Conservation (phyloP, 768 basidiomycete species). For the Cubamyces lactineus region DNA sequence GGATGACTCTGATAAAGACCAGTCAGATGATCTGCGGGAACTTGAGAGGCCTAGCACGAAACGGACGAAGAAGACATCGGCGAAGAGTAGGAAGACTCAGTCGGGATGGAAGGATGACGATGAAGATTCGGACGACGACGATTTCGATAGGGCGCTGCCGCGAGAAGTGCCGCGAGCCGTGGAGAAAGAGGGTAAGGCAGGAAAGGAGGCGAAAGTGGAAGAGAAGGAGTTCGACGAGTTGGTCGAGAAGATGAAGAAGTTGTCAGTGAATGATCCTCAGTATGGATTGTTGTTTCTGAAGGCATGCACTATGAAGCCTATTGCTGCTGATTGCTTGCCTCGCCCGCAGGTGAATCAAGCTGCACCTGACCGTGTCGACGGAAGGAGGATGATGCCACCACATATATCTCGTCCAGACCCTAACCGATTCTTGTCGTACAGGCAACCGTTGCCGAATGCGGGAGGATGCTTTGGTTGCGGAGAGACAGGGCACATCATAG, state of each 20-base stretch:
- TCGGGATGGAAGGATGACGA: not conserved
- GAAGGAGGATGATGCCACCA: not conserved
- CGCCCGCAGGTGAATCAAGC: not conserved
- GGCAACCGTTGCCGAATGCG: not conserved
- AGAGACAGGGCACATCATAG: slow-evolving; percentile 7
- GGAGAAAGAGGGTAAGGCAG: too few species aligned
- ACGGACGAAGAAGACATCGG: not conserved
- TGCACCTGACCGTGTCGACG: too few species aligned
- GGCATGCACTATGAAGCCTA: not conserved
- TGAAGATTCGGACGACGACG: not conserved
- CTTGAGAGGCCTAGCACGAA: too few species aligned
- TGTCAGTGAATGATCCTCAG: slow-evolving; percentile 7
- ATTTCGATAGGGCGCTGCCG: not conserved
- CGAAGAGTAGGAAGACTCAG: too few species aligned
- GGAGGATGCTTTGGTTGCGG: slow-evolving; percentile 22
- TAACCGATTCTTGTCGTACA: not conserved
- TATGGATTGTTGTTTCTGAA: slow-evolving; percentile 1
- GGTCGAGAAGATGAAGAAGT: not conserved
- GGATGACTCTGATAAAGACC: not conserved
- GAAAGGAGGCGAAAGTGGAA: too few species aligned
- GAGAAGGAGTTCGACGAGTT: too few species aligned
- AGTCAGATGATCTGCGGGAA: too few species aligned
- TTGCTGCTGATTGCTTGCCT: not conserved
- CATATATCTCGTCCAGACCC: not conserved
- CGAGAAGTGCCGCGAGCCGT: too few species aligned